Percentiles rank a stretch among this genome's conserved stretches.
These are phyloP conservation scores for Ganoderma sinense DNA, from an alignment of 1,284 basidiomycete genomes.

Conservation along the genomic window DNA sequence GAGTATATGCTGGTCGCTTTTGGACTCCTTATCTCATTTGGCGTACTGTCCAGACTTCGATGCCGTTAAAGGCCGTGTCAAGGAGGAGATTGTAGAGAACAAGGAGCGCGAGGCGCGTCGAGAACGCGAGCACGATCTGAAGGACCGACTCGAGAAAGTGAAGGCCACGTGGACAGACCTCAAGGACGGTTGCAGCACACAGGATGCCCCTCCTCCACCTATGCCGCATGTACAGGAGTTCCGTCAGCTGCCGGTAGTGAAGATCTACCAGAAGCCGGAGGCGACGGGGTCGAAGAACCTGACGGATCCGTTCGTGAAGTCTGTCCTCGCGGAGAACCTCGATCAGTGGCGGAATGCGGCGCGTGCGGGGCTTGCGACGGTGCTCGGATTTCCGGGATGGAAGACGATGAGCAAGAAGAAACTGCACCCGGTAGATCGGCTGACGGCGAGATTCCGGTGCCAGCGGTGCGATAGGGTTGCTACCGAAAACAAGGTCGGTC, in stretches of 20 bases:
- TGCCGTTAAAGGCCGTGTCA: constrained; percentile 19
- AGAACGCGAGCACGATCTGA: constrained; percentile 21
- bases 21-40: neutral
- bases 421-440: constrained; percentile 62
- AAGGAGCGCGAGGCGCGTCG: constrained; percentile 19
- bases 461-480: constrained; percentile 46
- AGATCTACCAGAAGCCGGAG: constrained; percentile 42
- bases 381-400: constrained; percentile 60
- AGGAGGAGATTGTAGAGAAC: constrained; percentile 25
- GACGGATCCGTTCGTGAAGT: constrained; percentile 38
- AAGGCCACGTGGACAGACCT: constrained; percentile 18
- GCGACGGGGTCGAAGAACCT: constrained; percentile 17
- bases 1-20: constrained; percentile 7
- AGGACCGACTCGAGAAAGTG: constrained; percentile 29
- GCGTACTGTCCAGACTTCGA: constrained; percentile 27
- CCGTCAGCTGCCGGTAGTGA: constrained; percentile 50
- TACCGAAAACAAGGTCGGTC: neutral
- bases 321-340: constrained; percentile 54
- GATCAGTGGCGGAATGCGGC: constrained; percentile 55
- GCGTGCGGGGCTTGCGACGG: constrained; percentile 48
- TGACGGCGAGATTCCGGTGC: constrained; percentile 68
- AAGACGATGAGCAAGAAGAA: constrained; percentile 51
- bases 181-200: constrained; percentile 18
- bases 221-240: constrained; percentile 55
- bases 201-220: neutral